Evolutionary conservation across 495 filamentous ascomycete genomes (phyloP), one percentile per base, ranked within the genome.

Genomic region (Rostrohypoxylon terebratum): DNA sequence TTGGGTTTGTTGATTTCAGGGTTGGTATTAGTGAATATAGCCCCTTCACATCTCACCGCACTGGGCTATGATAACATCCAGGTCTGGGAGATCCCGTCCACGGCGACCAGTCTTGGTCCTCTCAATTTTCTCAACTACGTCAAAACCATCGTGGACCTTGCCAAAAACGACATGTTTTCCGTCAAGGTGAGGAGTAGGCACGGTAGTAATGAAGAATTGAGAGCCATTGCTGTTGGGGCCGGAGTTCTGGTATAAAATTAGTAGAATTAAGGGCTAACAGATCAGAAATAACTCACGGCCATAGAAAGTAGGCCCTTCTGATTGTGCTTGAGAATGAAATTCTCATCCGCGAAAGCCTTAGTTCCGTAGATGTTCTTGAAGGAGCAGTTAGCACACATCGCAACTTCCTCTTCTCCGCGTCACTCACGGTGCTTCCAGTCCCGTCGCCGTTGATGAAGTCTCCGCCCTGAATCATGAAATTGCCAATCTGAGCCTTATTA

Each of bases 81-180:
- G 82, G 59, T 90, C 91, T 8, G 95, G 96, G 72, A 91, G 90
- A 67, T 97, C 94, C 76, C 90, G 86, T 58, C 90, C 87, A 20
- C 84, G 87, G 59, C 83, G 79, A 18, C 88, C 88, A 21, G 93
- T 94, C 77, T 95, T 90, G 47, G 92, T 93, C 60, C 91, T 89
- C 84, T 98, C 96, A 69, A 99, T 89, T 87, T 97, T 99, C 57
- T 82, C 85, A n/a, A 96, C 88, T 9, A 97, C 89, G 40, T 98
- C 93, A 87, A 98, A 91, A 38, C 96, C 94, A 48, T 94, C 92
- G 51, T 94, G 84, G 1, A 99, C 95, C 77, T 91, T 90, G 25
- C 96, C 96, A 76, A 98, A 98, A 1, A 98, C 94, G 45, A 98
- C 94, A 77, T 99, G 96, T 79, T 97, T 97, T 71, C 87, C 88